Base-by-base conservation (phyloP, 805 yeast species). In the Torulaspora franciscae region DNA sequence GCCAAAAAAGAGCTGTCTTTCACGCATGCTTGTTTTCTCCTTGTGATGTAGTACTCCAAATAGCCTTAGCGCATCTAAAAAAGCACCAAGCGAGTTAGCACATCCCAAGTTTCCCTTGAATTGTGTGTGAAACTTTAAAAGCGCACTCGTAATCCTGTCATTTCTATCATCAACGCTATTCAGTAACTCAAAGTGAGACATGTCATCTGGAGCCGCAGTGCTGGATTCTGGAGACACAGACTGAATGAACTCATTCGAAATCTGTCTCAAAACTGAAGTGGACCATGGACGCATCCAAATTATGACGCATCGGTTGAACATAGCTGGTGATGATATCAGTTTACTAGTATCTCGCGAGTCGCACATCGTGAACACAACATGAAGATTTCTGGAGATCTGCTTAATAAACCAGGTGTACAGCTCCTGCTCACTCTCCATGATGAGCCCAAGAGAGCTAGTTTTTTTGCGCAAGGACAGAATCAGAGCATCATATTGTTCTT, bases 251-350 rank as follows among this genome's bases (percentile, higher is more conserved):
- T 63, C 63, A 0, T 55, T 44, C 0, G 83, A 77, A 27, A 88
- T 77, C 40, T 78, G 77, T 6, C 49, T 42, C 39, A 82, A 61
- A 0, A 88, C 67, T 0, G 56, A 47, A 3, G 52, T 47, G 0
- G 82, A 71, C 96, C 97, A 90, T 43, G 79, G 79, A 4, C 95
- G 95, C 83, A 88, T 80, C 89, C 91, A 86, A 57, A 83, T 79
- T 30, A 91, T 65, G 1, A 87, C 95, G 69, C 97, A 90, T 57
- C 98, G 70, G 57, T 90, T 90, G 65, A 87, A 82, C 27, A 90
- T 67, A 0, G 97, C 97, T 0, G 96, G 95, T 0, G 96, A 90
- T 0, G 88, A 71, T 2, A 83, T 71, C 10, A 81, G 71, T 14
- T 73, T 52, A 6, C 44, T 33, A 1, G 46, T 32, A 2, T 56